Conservation (phyloP, 139 green algal species). For the Picochlorum sp. region DNA sequence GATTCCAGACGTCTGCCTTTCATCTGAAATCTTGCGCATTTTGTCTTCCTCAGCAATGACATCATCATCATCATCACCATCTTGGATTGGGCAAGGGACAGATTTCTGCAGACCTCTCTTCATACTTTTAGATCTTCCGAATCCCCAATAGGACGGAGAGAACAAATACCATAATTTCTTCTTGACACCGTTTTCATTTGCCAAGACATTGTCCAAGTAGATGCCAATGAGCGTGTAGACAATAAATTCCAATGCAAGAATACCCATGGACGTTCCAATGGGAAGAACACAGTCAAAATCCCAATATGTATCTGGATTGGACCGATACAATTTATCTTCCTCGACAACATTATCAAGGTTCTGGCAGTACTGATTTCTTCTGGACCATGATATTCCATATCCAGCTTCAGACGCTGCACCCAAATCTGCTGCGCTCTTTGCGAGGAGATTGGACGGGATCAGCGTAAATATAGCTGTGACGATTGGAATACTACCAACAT, state of each 20-base stretch:
- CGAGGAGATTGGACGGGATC: constrained; percentile 71
- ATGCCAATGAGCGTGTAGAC: constrained; percentile 67
- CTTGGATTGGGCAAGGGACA: constrained; percentile 3
- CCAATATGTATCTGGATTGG: constrained; percentile 32
- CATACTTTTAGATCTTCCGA: background rate
- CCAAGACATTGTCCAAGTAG: constrained; percentile 87
- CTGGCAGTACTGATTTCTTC: constrained; percentile 33
- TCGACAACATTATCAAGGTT: constrained; percentile 18
- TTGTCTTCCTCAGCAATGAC: constrained; percentile 54
- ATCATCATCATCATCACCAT: constrained; percentile 41
- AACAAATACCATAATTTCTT: constrained; percentile 50
- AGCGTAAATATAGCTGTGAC: constrained; percentile 64
- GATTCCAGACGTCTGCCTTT: background rate
- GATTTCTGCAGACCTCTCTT: background rate
- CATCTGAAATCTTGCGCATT: constrained; percentile 23
- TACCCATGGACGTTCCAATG: constrained; percentile 33
- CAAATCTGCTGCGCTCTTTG: constrained; percentile 71
- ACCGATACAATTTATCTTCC: constrained; percentile 4
- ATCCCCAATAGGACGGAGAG: constrained; percentile 53
- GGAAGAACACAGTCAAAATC: constrained; percentile 62
- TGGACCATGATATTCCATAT: constrained; percentile 35
- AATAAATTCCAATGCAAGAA: constrained; percentile 35
- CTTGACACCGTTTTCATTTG: constrained; percentile 59
- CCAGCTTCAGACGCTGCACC: constrained; percentile 35
- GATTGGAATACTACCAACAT: constrained; percentile 22